These are phyloP conservation scores for Cicer pinnatifidum DNA, from an alignment of 306 rosid genomes.

Conservation along the genomic window DNA sequence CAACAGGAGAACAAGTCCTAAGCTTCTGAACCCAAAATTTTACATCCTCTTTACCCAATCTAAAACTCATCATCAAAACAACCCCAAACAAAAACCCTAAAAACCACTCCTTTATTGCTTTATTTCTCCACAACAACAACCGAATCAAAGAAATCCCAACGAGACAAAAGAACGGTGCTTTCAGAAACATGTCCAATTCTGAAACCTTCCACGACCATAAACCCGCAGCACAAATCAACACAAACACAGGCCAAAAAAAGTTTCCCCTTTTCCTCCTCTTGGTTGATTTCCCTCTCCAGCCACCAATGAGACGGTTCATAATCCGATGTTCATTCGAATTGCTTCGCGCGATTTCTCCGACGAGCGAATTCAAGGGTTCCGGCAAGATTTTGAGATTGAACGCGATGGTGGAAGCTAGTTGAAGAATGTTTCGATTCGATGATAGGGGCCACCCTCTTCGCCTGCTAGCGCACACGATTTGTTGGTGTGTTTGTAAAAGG, in stretches of 20 bases:
- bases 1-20: slow-evolving; percentile 31
- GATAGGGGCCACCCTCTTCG: slow-evolving; percentile 10
- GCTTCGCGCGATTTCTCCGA: slow-evolving; percentile 40
- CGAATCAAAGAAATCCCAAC: slow-evolving; percentile 42
- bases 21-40: slow-evolving; percentile 47
- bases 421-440: slow-evolving; percentile 44
- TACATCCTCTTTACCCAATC: slow-evolving; percentile 45
- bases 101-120: slow-evolving; percentile 44
- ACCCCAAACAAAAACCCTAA: slow-evolving; percentile 49
- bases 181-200: slow-evolving; percentile 46
- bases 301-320: slow-evolving; percentile 31
- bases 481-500: neutral
- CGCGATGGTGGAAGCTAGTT: slow-evolving; percentile 51
- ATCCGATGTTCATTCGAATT: slow-evolving; percentile 7
- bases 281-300: slow-evolving; percentile 21
- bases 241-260: neutral
- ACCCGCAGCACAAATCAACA: slow-evolving; percentile 35
- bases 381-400: slow-evolving; percentile 54
- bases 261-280: neutral
- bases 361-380: slow-evolving; percentile 48
- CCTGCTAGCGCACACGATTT: slow-evolving; percentile 33
- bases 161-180: slow-evolving; percentile 22
- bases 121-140: slow-evolving; percentile 32
- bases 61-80: slow-evolving; percentile 43
- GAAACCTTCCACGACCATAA: slow-evolving; percentile 46